phyloP scores from a whole-genome alignment of 78 protist genomes.

The Dictyostelium firmibasis region DNA sequence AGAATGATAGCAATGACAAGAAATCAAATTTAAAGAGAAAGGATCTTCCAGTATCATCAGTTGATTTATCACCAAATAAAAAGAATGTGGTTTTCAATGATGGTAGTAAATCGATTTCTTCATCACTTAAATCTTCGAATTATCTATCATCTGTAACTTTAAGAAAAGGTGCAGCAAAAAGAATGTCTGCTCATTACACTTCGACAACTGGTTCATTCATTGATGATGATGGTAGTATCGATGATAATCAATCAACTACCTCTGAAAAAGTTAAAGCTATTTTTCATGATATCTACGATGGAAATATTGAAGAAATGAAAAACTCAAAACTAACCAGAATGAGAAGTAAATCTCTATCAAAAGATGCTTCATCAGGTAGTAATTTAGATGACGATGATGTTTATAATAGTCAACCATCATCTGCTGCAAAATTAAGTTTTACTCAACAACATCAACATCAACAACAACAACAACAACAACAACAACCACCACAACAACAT shows the following conservation, averaged over 20 bases:
- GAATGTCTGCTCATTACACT: conserved; percentile 46
- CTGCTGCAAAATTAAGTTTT: neutral
- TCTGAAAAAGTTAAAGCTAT: conserved; percentile 28
- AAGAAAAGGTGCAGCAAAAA: conserved; percentile 25
- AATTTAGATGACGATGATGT: conserved; percentile 11
- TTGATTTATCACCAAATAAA: neutral
- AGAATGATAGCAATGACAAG: neutral
- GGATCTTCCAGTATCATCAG: neutral
- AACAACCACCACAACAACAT: neutral
- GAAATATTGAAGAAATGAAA: conserved; percentile 8
- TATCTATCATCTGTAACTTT: conserved; percentile 8
- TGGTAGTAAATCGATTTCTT: too few relatives aligned
- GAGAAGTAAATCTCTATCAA: conserved; percentile 48
- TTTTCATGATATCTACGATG: conserved; percentile 34
- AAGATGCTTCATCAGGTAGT: neutral
- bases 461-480: neutral
- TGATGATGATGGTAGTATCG: neutral
- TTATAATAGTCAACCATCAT: neutral
- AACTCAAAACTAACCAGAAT: conserved; percentile 30
- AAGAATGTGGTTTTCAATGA: conserved; percentile 32
- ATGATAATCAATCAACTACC: neutral
- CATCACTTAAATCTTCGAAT: neutral
- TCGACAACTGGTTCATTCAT: neutral
- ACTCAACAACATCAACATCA: neutral
- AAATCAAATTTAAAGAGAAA: conserved; percentile 26